Evolutionary conservation across 2,329 filamentous ascomycete species (phyloP), one percentile per base, ranked within the genome.

Genomic region (Trichoderma arundinaceum): DNA sequence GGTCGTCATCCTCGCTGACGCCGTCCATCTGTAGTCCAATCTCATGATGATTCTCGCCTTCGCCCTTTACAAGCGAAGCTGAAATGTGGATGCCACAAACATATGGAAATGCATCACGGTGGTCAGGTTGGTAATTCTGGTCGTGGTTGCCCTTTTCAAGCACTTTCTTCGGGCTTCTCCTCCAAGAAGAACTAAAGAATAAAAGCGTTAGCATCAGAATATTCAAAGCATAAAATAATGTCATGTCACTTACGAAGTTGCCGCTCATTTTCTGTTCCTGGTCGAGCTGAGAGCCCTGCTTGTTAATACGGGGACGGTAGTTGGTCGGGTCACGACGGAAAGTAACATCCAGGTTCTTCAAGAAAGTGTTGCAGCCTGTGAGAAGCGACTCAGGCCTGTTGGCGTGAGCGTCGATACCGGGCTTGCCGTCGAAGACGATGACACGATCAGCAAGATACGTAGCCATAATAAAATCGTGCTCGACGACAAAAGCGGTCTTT

Each of bases 381-480:
- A 98, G 86, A 62, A 99, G 86, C 49, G 92, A 96, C 82, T 99
- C 92, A 41, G 96, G 95, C 58, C 84, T 84, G 79, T 97, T 97
- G 71, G 95, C 96, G 71, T 90, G 92, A 62, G 95, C 87, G 72
- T 96, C 84, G 72, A 96, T 86, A 75, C 94, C 95, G 56, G 96
- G 95, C 81, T 96, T 77, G 72, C 96, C 95, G 76, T 98, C 95
- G 75, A 99, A 99, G 75, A 99, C 95, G 75, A 99, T 99, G 78
- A 99, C 95, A 71, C 95, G 92, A 76, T 99, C 96, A 52, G 95
- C 87, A 60, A 88, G 83, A 71, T 87, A 87, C 17, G 85, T 88
- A 52, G 86, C 87, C 94, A 98, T 97, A 83, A 98, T 97, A 84
- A 99, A 98, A 86, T 99, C 95, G 90, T 99, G 95, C 88, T 99